These are phyloP conservation scores for Elsinoe perseae DNA, from an alignment of 2,329 filamentous ascomycete species.

Conservation along the genomic window DNA sequence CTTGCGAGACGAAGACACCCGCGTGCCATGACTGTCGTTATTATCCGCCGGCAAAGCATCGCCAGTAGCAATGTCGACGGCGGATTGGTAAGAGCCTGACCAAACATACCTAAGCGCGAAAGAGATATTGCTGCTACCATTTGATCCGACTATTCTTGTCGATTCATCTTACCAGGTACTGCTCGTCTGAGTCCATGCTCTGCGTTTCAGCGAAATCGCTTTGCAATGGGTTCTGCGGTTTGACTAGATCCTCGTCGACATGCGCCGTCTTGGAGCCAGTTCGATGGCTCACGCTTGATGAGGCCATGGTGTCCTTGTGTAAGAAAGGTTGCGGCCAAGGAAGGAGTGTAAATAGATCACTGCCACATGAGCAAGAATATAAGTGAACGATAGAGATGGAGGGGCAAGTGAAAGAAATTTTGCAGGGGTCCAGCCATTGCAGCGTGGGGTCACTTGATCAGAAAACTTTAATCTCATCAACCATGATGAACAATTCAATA, in stretches of 20 bases:
- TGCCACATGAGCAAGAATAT: neutral
- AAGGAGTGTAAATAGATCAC: neutral
- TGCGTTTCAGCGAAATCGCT: conserved; percentile 27
- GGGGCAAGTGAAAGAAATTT: conserved; percentile 15
- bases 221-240: conserved; percentile 28
- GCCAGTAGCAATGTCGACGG: neutral
- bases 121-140: conserved; percentile 16
- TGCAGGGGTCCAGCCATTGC: neutral
- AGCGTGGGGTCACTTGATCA: neutral
- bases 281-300: conserved; percentile 14
- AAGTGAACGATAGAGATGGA: conserved; percentile 8
- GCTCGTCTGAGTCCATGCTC: conserved; percentile 31
- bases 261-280: conserved; percentile 16
- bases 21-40: conserved; percentile 31
- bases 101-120: conserved; percentile 15
- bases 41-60: neutral
- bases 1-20: conserved; percentile 26
- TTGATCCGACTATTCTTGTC: conserved; percentile 21
- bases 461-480: neutral
- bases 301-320: conserved; percentile 14
- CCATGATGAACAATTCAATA: neutral
- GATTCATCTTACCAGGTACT: conserved; percentile 30
- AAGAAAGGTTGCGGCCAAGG: neutral
- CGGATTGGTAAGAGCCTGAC: conserved; percentile 13
- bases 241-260: conserved; percentile 19